Evolutionary conservation across 495 filamentous ascomycete genomes (phyloP), one percentile per base, ranked within the genome.

Genomic region (Tricharina praecox): DNA sequence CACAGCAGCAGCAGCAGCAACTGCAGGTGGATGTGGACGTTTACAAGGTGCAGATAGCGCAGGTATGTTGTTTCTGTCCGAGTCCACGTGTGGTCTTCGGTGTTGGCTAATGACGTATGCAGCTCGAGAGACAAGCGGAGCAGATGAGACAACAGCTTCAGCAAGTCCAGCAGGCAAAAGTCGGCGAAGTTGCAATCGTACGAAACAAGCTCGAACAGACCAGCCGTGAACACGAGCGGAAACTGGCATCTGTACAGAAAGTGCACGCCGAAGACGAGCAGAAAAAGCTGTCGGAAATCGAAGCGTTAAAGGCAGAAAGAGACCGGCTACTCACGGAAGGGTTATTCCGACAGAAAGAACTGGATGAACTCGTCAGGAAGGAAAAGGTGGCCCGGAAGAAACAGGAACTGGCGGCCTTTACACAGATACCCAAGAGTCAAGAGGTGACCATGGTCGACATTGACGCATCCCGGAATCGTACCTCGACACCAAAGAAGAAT

Each of bases 151-250:
- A 32, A 13, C 28, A 32, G 13, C 5, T 32, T 5, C 28, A 32
- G 13, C n/a, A n/a, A n/a, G n/a, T n/a, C n/a, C n/a, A n/a, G n/a
- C n/a, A 68, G 49, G 66, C 70, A 11, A 81, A 78, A 60, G 56
- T 68, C 9, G 80, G 80, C 1, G 80, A 85, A 62, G 76, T 76
- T 23, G 66, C 77, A 18, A 81, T 81, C 9, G 68, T 82, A 23
- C 76, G 80, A 4, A 70, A 72, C 3, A 80, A 81, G 44, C 69
- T 74, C 42, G 62, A 66, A 2, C 77, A 72, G 48, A 54, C 69
- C 20, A 59, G 59, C 11, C 68, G 72, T 37, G 73, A 77, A 21
- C 70, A 74, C 59, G 75, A 81, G 45, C 66, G 66, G 11, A 64
- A 67, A 45, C 48, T 79, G 8, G 54, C 63, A 7, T 65, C 66